These are phyloP conservation scores for Pestalotiopsis sp. DNA, from an alignment of 2,329 filamentous ascomycete species.

Conservation along the genomic window DNA sequence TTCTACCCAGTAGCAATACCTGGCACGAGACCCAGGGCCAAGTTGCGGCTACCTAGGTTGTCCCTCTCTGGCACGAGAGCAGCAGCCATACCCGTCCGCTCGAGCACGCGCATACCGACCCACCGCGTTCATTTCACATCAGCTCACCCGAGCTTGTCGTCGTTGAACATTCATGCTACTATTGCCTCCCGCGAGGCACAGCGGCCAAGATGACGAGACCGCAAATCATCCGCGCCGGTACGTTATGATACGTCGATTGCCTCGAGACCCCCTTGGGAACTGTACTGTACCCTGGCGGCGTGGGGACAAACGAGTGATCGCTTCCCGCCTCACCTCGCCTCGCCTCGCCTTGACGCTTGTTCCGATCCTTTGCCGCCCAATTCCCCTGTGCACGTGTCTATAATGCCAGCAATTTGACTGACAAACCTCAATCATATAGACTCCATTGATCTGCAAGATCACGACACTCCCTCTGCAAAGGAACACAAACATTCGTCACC, in stretches of 20 bases:
- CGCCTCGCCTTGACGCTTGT: neutral
- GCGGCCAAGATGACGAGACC: slow-evolving; percentile 58
- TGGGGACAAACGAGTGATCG: neutral
- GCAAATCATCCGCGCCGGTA: slow-evolving; percentile 63
- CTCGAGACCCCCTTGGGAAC: neutral
- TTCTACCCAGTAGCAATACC: neutral
- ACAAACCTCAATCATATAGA: slow-evolving; percentile 55
- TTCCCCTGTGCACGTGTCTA: slow-evolving; percentile 12
- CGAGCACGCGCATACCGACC: neutral
- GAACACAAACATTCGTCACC: slow-evolving; percentile 61
- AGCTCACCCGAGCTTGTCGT: slow-evolving; percentile 21
- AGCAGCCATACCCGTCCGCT: neutral
- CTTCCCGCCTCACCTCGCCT: neutral
- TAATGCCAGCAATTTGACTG: slow-evolving; percentile 28
- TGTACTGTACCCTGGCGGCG: neutral
- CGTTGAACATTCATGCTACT: slow-evolving; percentile 30
- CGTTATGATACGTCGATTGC: slow-evolving; percentile 28
- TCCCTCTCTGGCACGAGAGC: neutral
- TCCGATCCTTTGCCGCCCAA: neutral
- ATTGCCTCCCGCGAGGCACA: slow-evolving; percentile 20
- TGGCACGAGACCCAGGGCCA: neutral
- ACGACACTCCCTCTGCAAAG: slow-evolving; percentile 79
- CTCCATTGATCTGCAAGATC: slow-evolving; percentile 92
- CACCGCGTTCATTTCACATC: slow-evolving; percentile 14
- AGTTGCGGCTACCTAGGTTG: neutral